A percentile compares a stretch with the other conserved stretches of the same genome.
These are phyloP conservation scores for Bjerkandera adusta DNA, from an alignment of 1,284 basidiomycete species.

Conservation along the genomic window DNA sequence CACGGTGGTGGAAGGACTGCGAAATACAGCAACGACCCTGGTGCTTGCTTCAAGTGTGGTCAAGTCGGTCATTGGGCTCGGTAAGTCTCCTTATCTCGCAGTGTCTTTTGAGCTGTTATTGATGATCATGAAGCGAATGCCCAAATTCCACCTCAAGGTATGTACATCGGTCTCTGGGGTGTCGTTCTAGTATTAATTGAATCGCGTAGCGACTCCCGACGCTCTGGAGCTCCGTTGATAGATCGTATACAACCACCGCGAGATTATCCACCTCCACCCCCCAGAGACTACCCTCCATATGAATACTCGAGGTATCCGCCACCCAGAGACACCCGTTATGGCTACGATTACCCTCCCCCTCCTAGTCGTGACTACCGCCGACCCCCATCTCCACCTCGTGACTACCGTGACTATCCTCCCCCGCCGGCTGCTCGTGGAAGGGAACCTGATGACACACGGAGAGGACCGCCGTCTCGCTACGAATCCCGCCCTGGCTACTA, in stretches of 20 bases:
- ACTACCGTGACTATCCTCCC: constrained; percentile 61
- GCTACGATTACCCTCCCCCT: constrained; percentile 55
- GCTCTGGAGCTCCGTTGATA: constrained; percentile 48
- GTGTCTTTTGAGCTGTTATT: constrained; percentile 12
- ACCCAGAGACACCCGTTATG: constrained; percentile 46
- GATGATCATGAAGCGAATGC: constrained; percentile 64
- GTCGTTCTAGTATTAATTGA: too few relatives aligned
- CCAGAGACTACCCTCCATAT: constrained; percentile 44
- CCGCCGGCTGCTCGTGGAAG: constrained; percentile 48
- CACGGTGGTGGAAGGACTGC: constrained; percentile 79
- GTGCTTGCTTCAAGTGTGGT: constrained; percentile 83
- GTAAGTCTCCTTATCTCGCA: constrained; percentile 37
- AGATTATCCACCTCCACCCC: constrained; percentile 45
- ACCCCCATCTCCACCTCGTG: constrained; percentile 52
- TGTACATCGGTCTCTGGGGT: constrained; percentile 14
- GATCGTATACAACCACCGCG: constrained; percentile 51
- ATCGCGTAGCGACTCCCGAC: constrained; percentile 32
- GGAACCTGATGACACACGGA: constrained; percentile 64
- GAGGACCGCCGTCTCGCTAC: constrained; percentile 44
- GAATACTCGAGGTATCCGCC: constrained; percentile 48
- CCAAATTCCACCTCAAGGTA: constrained; percentile 48
- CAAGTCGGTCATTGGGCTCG: constrained; percentile 84
- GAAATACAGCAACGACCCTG: constrained; percentile 74
- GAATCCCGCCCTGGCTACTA: constrained; percentile 42
- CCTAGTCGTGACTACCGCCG: constrained; percentile 55